A percentile compares a stretch with the other conserved stretches of the same genome.
Conservation (phyloP, 768 basidiomycete genomes). For the Scleroderma citrinum region DNA sequence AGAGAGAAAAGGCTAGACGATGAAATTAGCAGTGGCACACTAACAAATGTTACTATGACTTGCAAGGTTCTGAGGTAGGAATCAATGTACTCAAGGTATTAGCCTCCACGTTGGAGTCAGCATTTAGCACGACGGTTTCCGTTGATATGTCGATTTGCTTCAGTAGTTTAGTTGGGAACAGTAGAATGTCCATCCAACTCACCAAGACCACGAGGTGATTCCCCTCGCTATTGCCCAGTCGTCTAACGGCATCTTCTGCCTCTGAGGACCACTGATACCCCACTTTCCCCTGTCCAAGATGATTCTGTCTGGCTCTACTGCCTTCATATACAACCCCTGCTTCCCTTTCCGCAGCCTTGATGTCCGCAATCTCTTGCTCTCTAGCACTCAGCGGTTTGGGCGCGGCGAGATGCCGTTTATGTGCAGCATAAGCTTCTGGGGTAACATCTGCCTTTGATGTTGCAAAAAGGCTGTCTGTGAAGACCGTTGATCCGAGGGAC, state of each 20-base stretch:
- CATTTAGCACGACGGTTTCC: constrained; percentile 51
- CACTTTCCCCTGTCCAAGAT: constrained; percentile 48
- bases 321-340: constrained; percentile 51
- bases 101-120: constrained; percentile 33
- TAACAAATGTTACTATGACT: constrained; percentile 1
- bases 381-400: constrained; percentile 78
- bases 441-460: constrained; percentile 65
- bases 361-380: constrained; percentile 76
- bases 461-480: constrained; percentile 73
- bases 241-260: constrained; percentile 56
- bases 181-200: constrained; percentile 19
- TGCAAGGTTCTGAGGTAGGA: constrained; percentile 55
- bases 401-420: constrained; percentile 63
- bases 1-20: constrained; percentile 49
- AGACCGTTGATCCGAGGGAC: constrained; percentile 66
- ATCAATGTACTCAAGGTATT: constrained; percentile 43
- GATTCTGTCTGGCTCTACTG: constrained; percentile 48
- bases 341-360: constrained; percentile 70
- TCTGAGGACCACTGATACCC: constrained; percentile 66
- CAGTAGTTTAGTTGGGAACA: background rate
- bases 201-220: constrained; percentile 63
- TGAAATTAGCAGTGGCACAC: background rate
- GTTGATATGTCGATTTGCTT: constrained; percentile 64
- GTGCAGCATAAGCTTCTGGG: constrained; percentile 64
- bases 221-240: constrained; percentile 44